A percentile compares a stretch with the other conserved stretches of the same genome.
Evolutionary conservation across 1,139 yeast genomes (phyloP).

Genomic region (Kazachstania sp.): DNA sequence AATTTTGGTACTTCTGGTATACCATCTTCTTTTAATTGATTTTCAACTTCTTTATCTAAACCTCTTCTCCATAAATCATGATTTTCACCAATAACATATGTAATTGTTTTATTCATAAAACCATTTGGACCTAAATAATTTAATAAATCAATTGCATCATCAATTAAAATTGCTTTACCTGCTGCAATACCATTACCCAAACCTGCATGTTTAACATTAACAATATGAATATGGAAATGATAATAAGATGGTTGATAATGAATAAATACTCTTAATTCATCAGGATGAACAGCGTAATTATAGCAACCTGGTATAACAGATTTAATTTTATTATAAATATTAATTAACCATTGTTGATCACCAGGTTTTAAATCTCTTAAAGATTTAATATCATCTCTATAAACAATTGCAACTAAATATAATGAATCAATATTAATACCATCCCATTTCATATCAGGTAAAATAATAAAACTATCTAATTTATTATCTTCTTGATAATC

Average conservation of each 20-base stretch:
- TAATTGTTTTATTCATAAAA: conserved; percentile 40
- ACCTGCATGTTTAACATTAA: conserved; percentile 64
- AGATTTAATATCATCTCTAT: conserved; percentile 60
- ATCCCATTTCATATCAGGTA: conserved; percentile 94
- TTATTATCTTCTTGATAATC: conserved; percentile 42
- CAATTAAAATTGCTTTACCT: conserved; percentile 77
- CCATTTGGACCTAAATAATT: conserved; percentile 44
- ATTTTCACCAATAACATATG: conserved; percentile 62
- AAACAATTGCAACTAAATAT: conserved; percentile 72
- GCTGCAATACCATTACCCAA: conserved; percentile 60
- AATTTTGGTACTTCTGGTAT: conserved; percentile 19
- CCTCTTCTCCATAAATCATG: conserved; percentile 62
- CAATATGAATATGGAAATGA: conserved; percentile 91
- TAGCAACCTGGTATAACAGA: conserved; percentile 42
- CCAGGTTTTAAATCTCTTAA: conserved; percentile 60
- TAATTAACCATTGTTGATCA: conserved; percentile 51
- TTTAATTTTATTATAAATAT: conserved; percentile 39
- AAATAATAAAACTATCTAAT: conserved; percentile 47
- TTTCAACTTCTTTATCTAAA: conserved; percentile 19
- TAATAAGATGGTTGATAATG: conserved; percentile 96
- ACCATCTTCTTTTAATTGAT: conserved; percentile 24
- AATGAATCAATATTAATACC: conserved; percentile 57
- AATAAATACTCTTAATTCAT: conserved; percentile 59
- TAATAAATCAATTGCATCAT: conserved; percentile 72
- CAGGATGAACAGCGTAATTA: conserved; percentile 30